These are phyloP conservation scores for Phytophthora colocasiae DNA, from an alignment of 352 stramenopile species.

Conservation along the genomic window DNA sequence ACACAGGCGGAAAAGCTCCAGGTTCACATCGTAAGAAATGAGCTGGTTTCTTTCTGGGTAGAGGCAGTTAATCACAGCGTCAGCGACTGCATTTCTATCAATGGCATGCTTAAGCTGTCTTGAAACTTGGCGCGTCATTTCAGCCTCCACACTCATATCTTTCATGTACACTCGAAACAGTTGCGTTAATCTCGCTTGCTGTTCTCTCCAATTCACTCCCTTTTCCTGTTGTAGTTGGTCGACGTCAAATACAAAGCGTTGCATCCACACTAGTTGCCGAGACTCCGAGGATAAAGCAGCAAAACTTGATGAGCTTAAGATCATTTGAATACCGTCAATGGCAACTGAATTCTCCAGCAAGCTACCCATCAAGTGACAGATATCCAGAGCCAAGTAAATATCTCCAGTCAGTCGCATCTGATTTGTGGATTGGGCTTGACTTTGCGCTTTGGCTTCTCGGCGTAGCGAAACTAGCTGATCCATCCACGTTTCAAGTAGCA, in stretches of 20 bases:
- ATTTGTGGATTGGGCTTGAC: slow-evolving; percentile 2
- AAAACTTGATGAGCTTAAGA: slow-evolving; percentile 49
- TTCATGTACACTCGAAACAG: slow-evolving; percentile 52
- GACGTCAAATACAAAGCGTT: slow-evolving; percentile 57
- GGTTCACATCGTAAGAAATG: slow-evolving; percentile 35
- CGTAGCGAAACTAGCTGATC: slow-evolving; percentile 33
- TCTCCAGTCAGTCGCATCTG: slow-evolving; percentile 12
- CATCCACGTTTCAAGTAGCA: slow-evolving; percentile 51
- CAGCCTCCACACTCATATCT: slow-evolving; percentile 48
- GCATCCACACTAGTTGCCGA: slow-evolving; percentile 51
- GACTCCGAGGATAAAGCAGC: slow-evolving; percentile 34
- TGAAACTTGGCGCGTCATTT: slow-evolving; percentile 40
- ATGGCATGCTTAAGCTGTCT: slow-evolving; percentile 28
- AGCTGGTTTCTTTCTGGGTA: slow-evolving; percentile 48
- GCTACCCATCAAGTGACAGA: slow-evolving; percentile 55
- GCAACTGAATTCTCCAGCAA: slow-evolving; percentile 43
- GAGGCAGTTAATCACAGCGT: slow-evolving; percentile 51
- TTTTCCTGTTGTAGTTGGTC: slow-evolving; percentile 31
- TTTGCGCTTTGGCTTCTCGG: background rate
- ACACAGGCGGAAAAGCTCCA: slow-evolving; percentile 56
- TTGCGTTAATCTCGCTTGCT: slow-evolving; percentile 26
- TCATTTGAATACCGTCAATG: slow-evolving; percentile 46
- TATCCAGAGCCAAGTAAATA: slow-evolving; percentile 52
- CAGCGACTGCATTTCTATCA: slow-evolving; percentile 31
- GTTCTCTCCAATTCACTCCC: slow-evolving; percentile 1